Evolutionary conservation across 352 stramenopile species (phyloP), one percentile per base, ranked within the genome.

Genomic region (Globisporangium yorkense): DNA sequence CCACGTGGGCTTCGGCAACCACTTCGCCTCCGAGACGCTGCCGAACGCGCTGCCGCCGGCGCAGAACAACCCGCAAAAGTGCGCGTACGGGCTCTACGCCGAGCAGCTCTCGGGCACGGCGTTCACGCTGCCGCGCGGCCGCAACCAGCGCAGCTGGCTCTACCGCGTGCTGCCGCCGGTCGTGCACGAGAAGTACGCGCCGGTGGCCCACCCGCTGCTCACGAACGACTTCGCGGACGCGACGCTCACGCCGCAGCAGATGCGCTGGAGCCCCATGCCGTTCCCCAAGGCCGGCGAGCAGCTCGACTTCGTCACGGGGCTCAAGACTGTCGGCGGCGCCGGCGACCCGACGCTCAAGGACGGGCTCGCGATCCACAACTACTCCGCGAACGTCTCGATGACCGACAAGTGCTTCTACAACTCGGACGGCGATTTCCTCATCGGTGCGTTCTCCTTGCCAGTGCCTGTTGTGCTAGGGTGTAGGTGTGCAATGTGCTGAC

Each of bases 71-170:
- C 96, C 96, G 46, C 93, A 98, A 62, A 77, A 88, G 62, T 97
- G 94, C 44, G 79, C 95, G 1, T 97, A 97, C 57, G 87, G 89
- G 8, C 73, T 98, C 40, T 97, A 96, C 59, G 83, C 96, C 4
- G 96, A 99, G 75, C 95, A 98, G 69, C 66, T 99, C 35, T 98
- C 91, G 20, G 96, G 96, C 46, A 98, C 95, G 51, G 94, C 96
- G 31, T 99, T 99, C 79, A 99, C 96, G 27, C 63, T 95, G 56
- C 94, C 95, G 48, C 84, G 95, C 24, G 72, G 85, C 63, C 85
- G 73, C 54, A 96, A 96, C 71, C 79, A 96, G 59, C 83, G 80
- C 74, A 94, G 77, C 45, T 99, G 96, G 96, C 64, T 98, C 53
- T 98, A 98, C 72, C 84, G 94, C 49, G 92, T 97, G 45, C 66